Base-by-base conservation (phyloP, 164 flowering plant species). In the Hamamelis virginiana region DNA sequence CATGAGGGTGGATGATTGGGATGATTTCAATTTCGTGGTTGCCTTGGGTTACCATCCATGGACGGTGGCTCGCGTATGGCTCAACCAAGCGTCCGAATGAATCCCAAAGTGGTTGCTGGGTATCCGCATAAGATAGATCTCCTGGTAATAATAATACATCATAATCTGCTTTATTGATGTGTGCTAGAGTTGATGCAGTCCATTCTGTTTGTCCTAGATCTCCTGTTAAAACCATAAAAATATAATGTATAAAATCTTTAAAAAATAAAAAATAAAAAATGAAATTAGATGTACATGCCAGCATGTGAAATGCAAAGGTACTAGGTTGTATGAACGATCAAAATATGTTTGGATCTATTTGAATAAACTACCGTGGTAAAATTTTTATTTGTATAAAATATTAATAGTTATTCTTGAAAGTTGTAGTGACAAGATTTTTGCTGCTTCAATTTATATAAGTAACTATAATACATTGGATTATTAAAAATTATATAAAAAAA, bases 171-270 rank as follows among this genome's bases (percentile, higher is more conserved):
- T 73, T 59, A 19, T 68, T 74, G 0, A 91, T 66, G 69, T 91
- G 91, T 5, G 33, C 64, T 38, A 94, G 75, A 0, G 98, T 94
- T 46, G 98, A 84, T 10, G 70, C 62, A 1, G 97, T 92, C 96
- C 97, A 92, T 71, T 81, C 95, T 0, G 98, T 92, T 53, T 92
- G 97, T 12, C 98, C 98, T n/a, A 94, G 74, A 69, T 92, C 98
- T 0, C 98, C 98, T 90, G 83, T 21, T 8, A 38, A 16, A 4
- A 14, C 5, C 53, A 3, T 8, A 16, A 16, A 25, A 13, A 64
- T 26, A n/a, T n/a, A n/a, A n/a, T n/a, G n/a, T n/a, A n/a, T n/a
- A n/a, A n/a, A n/a, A n/a, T n/a, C n/a, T n/a, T n/a, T n/a, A 25
- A 9, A 62, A 21, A n/a, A 41, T 18, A n/a, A 0, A 44, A 62